Evolutionary conservation across 1,139 yeast species (phyloP).

Genomic region (Diutina ranongensis): DNA sequence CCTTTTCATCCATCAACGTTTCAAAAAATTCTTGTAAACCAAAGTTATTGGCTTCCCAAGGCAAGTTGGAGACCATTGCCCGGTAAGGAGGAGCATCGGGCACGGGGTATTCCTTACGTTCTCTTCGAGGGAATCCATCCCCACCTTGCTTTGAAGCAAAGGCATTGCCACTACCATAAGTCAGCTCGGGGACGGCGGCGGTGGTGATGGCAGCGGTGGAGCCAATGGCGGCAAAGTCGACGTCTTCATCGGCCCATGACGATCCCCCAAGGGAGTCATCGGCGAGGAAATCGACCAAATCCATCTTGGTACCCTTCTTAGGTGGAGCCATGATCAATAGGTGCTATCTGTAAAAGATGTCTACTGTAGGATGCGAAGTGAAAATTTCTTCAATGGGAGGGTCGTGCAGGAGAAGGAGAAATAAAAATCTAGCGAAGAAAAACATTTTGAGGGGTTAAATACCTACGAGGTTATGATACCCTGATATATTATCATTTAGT

Average conservation of each 20-base stretch:
- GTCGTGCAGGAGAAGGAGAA: neutral
- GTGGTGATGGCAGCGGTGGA: conserved; percentile 39
- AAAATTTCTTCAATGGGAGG: neutral
- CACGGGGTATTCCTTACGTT: conserved; percentile 65
- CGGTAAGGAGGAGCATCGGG: conserved; percentile 91
- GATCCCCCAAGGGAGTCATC: conserved; percentile 31
- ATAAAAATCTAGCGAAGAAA: neutral
- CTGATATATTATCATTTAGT: no score
- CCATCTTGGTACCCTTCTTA: conserved; percentile 33
- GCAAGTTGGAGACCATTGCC: conserved; percentile 78
- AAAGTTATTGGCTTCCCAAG: conserved; percentile 70
- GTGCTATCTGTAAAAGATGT: neutral
- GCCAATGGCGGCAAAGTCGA: conserved; percentile 51
- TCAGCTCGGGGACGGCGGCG: conserved; percentile 10
- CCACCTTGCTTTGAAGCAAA: conserved; percentile 10
- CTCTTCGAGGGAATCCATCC: conserved; percentile 14
- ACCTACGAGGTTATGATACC: neutral
- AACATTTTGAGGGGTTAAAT: neutral
- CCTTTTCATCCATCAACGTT: conserved; percentile 34
- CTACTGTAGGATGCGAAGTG: neutral
- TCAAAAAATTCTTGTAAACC: conserved; percentile 58
- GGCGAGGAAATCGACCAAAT: conserved; percentile 39
- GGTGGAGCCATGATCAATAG: conserved; percentile 15
- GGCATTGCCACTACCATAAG: conserved; percentile 28
- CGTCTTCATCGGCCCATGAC: conserved; percentile 72